Evolutionary conservation across 1,284 basidiomycete species (phyloP).

Genomic region (Cutaneotrichosporon sp.): DNA sequence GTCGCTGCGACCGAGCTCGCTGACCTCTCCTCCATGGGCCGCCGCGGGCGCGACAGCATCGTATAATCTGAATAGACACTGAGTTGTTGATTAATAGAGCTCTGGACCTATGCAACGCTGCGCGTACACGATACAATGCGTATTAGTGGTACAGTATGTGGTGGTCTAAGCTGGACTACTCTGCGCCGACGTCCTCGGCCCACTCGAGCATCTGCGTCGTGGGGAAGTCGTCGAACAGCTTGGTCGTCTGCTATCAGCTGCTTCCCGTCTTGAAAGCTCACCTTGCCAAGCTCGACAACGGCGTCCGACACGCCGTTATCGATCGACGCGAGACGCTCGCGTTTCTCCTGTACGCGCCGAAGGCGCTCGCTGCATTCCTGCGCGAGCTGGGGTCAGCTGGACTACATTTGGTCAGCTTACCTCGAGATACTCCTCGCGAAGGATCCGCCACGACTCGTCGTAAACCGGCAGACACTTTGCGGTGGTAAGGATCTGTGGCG

Average conservation of each 20-base stretch:
- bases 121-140: neutral
- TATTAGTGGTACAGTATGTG: neutral
- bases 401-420: conserved; percentile 16
- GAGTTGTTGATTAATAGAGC: too few relatives aligned
- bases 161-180: neutral
- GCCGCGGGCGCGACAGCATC: neutral
- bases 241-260: conserved; percentile 32
- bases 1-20: too few relatives aligned
- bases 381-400: conserved; percentile 25
- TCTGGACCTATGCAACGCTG: neutral
- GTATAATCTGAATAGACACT: neutral
- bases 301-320: conserved; percentile 38
- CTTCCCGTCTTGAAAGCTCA: conserved; percentile 16
- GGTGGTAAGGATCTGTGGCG: conserved; percentile 36
- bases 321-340: conserved; percentile 31
- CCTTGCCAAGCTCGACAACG: conserved; percentile 41
- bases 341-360: conserved; percentile 35
- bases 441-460: conserved; percentile 36
- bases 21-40: too few relatives aligned
- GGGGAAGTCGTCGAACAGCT: conserved; percentile 39
- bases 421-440: conserved; percentile 40
- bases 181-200: conserved; percentile 26
- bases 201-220: conserved; percentile 40
- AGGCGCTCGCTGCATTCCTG: conserved; percentile 28
- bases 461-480: conserved; percentile 38